Base-by-base conservation (phyloP, 306 rosid genomes). In the Quercus agrifolia region DNA sequence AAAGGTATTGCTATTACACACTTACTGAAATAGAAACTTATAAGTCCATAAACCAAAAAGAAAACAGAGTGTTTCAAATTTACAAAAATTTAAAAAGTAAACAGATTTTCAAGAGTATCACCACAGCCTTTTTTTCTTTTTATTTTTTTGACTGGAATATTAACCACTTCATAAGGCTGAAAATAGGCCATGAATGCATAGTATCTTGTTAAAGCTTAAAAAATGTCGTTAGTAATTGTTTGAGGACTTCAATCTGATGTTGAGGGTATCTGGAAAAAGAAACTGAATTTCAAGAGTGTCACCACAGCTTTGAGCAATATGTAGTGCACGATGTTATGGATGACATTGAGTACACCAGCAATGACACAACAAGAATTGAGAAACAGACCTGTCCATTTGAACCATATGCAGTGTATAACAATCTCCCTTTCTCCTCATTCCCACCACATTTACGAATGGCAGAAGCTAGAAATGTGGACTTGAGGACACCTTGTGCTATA, bases 371-470 rank as follows among this genome's bases (percentile, higher is more conserved):
- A 63, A 51, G 57, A 66, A 68, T 28, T 57, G 9, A 41, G 77
- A 83, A 78, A 59, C 84, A 77, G 51, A 95, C 99, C 99, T 95
- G 99, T 44, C 99, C 98, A 64, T 30, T 89, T 81, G 99, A 95
- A 83, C 99, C 99, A 75, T 90, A 95, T n/a, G 98, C 98, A 56
- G 77, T 83, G 84, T 92, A 95, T 30, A 95, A 64, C 38, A 87
- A 78, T 64, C 13, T 89, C 56, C 99, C 99, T 84, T 95, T 95
- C 84, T 95, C 96, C 82, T 35, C 98, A 70, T 95, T 95, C 79
- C 99, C 98, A 77, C 99, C 99, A 46, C 93, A 89, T 83, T 95
- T 95, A 70, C 92, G 89, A 85, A 95, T 91, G 51, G 97, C 98
- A 78, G 99, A 56, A 73, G 97, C 97, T 77, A 95, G 78, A 81